Evolutionary conservation across 495 filamentous ascomycete genomes (phyloP).

Genomic region (Alectoria sarmentosa): DNA sequence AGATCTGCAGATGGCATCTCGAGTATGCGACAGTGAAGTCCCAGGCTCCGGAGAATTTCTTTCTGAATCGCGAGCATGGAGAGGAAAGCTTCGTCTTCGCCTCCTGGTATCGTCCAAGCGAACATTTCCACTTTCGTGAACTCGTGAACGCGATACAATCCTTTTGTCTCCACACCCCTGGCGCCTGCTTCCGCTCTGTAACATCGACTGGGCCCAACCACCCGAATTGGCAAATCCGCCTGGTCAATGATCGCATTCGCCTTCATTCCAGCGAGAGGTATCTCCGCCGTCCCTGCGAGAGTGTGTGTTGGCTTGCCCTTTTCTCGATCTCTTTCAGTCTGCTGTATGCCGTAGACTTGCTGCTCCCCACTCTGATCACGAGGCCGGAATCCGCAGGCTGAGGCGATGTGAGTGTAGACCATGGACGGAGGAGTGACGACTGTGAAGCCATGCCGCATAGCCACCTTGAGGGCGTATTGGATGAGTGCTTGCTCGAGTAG

Average conservation of each 20-base stretch:
- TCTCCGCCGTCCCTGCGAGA: slow-evolving; percentile 86
- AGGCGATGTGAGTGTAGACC: slow-evolving; percentile 84
- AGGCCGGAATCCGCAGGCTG: slow-evolving; percentile 88
- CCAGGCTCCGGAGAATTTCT: slow-evolving; percentile 67
- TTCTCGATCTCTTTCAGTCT: slow-evolving; percentile 49
- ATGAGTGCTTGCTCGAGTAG: slow-evolving; percentile 88
- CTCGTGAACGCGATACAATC: slow-evolving; percentile 96
- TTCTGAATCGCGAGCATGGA: slow-evolving; percentile 81
- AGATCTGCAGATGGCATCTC: slow-evolving; percentile 90
- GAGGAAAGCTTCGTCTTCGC: slow-evolving; percentile 51
- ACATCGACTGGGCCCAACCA: slow-evolving; percentile 77
- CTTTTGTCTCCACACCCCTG: slow-evolving; percentile 82
- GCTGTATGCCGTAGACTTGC: slow-evolving; percentile 75
- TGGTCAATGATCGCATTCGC: slow-evolving; percentile 61
- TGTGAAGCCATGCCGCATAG: slow-evolving; percentile 62
- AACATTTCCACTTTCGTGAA: slow-evolving; percentile 99
- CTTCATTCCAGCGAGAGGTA: slow-evolving; percentile 86
- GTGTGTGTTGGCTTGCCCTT: slow-evolving; percentile 57
- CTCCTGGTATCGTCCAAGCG: slow-evolving; percentile 62
- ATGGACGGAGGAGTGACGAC: slow-evolving; percentile 78
- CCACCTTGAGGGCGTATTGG: slow-evolving; percentile 70
- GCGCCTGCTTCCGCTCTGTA: slow-evolving; percentile 93
- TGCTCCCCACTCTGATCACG: slow-evolving; percentile 85
- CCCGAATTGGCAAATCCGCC: slow-evolving; percentile 60
- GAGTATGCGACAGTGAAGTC: slow-evolving; percentile 78